phyloP scores from a whole-genome alignment of 2,329 filamentous ascomycete genomes.

The Cladophialophora bantiana region DNA sequence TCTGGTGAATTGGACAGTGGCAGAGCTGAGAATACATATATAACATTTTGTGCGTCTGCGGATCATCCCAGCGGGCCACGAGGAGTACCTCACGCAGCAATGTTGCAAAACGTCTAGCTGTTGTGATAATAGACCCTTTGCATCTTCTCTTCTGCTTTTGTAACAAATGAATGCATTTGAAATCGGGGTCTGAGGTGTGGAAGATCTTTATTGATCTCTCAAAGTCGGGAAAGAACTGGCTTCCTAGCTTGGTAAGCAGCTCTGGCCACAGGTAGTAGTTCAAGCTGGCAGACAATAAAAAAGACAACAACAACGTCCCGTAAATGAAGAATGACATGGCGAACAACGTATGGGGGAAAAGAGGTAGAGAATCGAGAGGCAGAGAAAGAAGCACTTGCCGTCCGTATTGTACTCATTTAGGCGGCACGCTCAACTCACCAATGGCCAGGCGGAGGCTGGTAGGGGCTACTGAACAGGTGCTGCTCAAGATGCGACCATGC shows the following conservation, averaged over 20 bases:
- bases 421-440: not conserved
- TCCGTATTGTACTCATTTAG: not conserved
- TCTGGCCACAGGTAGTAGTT: constrained; percentile 3
- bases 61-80: not conserved
- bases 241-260: not conserved
- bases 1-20: not conserved
- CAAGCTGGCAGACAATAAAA: not conserved
- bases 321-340: not conserved
- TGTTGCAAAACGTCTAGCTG: not conserved
- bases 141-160: constrained; percentile 2
- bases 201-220: not conserved
- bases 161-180: not conserved
- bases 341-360: not conserved
- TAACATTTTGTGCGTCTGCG: not conserved
- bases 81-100: not conserved
- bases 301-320: not conserved
- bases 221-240: not conserved
- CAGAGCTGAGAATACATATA: not conserved
- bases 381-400: not conserved
- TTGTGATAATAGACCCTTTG: not conserved
- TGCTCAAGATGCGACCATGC: not conserved
- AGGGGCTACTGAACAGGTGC: not conserved
- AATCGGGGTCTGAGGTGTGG: not conserved
- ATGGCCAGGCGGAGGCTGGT: not conserved
- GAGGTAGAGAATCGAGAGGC: not conserved